Evolutionary conservation across 1,284 basidiomycete species (phyloP), one percentile per base, ranked within the genome.

Genomic region (Papiliotrema flavescens): DNA sequence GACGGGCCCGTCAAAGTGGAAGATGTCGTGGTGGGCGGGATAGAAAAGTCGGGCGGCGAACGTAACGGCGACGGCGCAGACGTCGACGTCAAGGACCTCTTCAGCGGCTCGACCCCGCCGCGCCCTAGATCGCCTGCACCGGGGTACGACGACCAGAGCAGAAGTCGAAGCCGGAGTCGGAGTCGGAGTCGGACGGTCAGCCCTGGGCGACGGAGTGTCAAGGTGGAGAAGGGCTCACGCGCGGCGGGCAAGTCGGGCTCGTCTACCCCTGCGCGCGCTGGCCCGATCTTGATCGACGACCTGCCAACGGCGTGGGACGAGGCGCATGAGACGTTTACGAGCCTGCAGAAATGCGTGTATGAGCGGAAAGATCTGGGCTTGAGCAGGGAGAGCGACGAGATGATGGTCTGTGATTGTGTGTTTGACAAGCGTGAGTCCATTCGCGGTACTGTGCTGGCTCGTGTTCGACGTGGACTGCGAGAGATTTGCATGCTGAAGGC

Each of bases 321-420:
- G 39, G 94, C 95, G 28, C 75, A 87, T 62, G 78, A 77, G 62
- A 88, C 84, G 6, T 98, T 94, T 68, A 79, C 77, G 57, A 83
- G 88, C 73, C 84, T 98, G 65, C 66, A 78, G 52, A 82, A 80
- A 64, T 97, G 94, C 71, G 85, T 85, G 64, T 97, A 98, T 73
- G 90, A 95, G 79, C 87, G 87, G 75, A 87, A 87, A 70, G 83
- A 86, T 40, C 79, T 98, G 51, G 96, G 96, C 13, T 82, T 85
- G 64, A 90, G 88, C 45, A 85, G 88, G 70, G 91, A 94, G 75
- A 84, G 87, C 54, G 82, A 89, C 66, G 93, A 97, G 79, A 87
- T 89, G 76, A 91, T 92, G 87, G 85, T 86, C 41, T 97, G 93
- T 79, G 93, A 96, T 72, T 97, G 93, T 78, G 78, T 79, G 53